phyloP scores from a whole-genome alignment of 805 yeast genomes.

The Lipomyces mesembrius region DNA sequence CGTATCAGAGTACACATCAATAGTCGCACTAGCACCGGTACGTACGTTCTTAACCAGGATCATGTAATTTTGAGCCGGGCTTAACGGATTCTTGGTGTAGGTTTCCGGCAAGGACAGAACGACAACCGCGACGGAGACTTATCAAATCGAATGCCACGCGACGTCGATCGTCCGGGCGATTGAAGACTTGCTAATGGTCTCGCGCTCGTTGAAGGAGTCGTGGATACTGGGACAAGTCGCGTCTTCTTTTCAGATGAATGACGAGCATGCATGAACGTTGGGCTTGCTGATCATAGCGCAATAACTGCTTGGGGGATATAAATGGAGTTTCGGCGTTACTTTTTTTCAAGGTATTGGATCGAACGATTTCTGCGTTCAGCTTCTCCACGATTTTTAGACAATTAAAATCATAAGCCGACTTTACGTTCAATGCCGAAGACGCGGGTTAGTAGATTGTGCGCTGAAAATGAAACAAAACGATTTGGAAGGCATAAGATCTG shows the following conservation, averaged over 20 bases:
- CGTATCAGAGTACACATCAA: conserved; percentile 40
- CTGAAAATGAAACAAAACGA: too few species aligned
- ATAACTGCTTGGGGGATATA: not conserved
- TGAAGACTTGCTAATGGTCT: conserved; percentile 49
- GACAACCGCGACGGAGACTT: conserved; percentile 48
- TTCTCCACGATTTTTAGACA: too few species aligned
- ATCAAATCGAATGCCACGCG: conserved; percentile 49
- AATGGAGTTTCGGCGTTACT: too few species aligned
- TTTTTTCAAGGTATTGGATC: too few species aligned
- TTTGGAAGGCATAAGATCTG: too few species aligned
- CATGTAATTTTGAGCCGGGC: not conserved
- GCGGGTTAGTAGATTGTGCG: too few species aligned
- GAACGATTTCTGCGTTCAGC: too few species aligned
- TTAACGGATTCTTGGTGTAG: not conserved
- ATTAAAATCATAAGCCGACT: too few species aligned
- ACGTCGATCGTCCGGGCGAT: conserved; percentile 46
- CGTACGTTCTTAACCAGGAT: conserved; percentile 2
- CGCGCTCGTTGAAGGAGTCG: conserved; percentile 50
- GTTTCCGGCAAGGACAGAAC: conserved; percentile 43
- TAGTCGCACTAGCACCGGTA: conserved; percentile 42
- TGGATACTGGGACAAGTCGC: conserved; percentile 50
- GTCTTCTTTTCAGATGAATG: conserved; percentile 12
- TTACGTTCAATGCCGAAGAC: too few species aligned
- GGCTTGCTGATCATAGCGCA: not conserved
- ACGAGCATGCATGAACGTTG: not conserved